Percentiles rank a stretch among this genome's conserved stretches.
These are phyloP conservation scores for Parsonsia alboflavescens DNA, from an alignment of 257 asterid genomes.

Conservation along the genomic window DNA sequence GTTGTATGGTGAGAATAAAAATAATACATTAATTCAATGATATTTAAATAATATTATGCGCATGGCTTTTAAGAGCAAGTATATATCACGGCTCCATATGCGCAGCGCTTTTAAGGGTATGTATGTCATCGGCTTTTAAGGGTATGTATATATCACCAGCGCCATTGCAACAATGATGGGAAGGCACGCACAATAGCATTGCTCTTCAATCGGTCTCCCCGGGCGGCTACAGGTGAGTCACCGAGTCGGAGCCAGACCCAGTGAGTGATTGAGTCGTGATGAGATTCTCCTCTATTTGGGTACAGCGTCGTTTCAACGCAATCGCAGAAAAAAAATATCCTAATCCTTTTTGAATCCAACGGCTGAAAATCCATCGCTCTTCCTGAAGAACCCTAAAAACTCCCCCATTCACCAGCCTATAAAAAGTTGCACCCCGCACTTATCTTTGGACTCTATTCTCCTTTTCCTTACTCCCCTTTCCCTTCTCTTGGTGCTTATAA, in stretches of 20 bases:
- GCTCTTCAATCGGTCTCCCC: background rate
- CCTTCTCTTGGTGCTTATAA: background rate
- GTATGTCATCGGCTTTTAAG: too few relatives aligned
- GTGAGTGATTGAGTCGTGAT: background rate
- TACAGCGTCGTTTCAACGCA: slow-evolving; percentile 34
- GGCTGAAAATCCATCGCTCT: slow-evolving; percentile 7
- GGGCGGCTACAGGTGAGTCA: background rate
- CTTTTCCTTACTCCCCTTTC: background rate
- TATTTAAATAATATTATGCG: too few relatives aligned
- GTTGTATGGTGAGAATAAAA: too few relatives aligned
- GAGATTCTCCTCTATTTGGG: background rate
- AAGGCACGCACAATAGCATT: background rate
- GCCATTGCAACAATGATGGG: background rate
- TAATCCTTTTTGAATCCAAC: slow-evolving; percentile 5
- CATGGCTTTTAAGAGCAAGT: too few relatives aligned
- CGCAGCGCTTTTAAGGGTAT: too few relatives aligned
- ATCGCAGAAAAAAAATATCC: background rate
- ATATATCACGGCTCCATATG: too few relatives aligned
- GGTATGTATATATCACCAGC: background rate
- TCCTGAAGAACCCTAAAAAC: slow-evolving; percentile 22
- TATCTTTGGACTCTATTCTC: background rate
- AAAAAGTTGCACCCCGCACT: background rate
- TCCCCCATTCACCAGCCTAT: slow-evolving; percentile 7
- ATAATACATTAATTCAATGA: too few relatives aligned
- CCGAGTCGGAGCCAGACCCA: background rate